These are phyloP conservation scores for Chlamydomonas schloesseri DNA, from an alignment of 139 green algal genomes.

Conservation along the genomic window DNA sequence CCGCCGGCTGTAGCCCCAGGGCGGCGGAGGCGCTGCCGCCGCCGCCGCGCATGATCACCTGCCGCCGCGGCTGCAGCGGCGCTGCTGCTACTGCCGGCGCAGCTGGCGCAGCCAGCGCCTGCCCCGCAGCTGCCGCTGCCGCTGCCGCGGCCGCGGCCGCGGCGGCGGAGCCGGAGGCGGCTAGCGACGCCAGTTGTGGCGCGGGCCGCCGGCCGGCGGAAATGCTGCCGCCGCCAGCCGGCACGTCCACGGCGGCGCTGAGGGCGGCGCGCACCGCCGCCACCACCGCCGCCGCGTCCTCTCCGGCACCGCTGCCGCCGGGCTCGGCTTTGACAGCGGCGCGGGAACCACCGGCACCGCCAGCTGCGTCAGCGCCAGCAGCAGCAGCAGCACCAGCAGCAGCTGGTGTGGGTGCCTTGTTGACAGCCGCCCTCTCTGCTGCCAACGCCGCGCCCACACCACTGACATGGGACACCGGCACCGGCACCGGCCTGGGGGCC, in stretches of 20 bases:
- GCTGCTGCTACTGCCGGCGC: neutral
- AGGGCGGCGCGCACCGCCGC: slow-evolving; percentile 1
- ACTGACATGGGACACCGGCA: too few relatives aligned
- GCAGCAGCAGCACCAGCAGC: too few relatives aligned
- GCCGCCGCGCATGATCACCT: neutral
- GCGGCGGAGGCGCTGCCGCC: neutral
- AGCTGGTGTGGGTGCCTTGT: too few relatives aligned
- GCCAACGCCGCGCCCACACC: too few relatives aligned
- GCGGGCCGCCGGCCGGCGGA: neutral
- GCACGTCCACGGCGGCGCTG: slow-evolving; percentile 8
- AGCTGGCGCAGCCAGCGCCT: too few relatives aligned
- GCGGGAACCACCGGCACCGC: too few relatives aligned
- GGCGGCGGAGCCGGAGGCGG: too few relatives aligned
- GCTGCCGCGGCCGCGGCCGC: neutral
- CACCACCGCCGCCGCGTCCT: neutral
- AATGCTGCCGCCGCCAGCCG: neutral
- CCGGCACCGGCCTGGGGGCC: too few relatives aligned
- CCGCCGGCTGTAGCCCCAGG: slow-evolving; percentile 3
- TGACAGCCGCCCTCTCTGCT: too few relatives aligned
- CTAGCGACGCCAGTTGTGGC: neutral
- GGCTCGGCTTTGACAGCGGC: too few relatives aligned
- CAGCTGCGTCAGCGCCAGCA: too few relatives aligned
- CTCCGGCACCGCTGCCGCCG: neutral
- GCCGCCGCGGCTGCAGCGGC: slow-evolving; percentile 22
- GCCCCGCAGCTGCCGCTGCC: slow-evolving; percentile 7